These are phyloP conservation scores for Sporothrix pseudoabietina DNA, from an alignment of 2,329 filamentous ascomycete genomes.

Conservation along the genomic window DNA sequence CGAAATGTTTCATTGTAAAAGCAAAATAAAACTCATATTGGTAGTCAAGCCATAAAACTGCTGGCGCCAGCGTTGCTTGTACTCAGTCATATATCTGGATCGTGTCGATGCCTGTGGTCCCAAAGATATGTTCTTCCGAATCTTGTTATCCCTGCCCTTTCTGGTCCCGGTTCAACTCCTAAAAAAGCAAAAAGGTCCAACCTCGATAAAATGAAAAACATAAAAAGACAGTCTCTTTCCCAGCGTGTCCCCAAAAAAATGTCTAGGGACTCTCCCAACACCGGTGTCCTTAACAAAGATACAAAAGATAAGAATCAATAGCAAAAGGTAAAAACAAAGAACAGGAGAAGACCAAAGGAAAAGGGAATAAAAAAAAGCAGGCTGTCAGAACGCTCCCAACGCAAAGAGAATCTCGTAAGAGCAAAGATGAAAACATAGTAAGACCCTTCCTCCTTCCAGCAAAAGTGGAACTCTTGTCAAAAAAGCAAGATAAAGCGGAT, in stretches of 20 bases:
- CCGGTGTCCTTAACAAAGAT: not conserved
- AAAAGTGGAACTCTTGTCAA: not conserved
- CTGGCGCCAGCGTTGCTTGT: conserved; percentile 21
- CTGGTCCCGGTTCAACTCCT: conserved; percentile 28
- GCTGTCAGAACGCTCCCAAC: conserved; percentile 10
- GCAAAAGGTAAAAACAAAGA: not conserved
- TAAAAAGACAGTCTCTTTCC: not conserved
- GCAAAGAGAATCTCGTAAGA: conserved; percentile 8
- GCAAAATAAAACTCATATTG: conserved; percentile 21
- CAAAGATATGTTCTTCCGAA: conserved; percentile 18
- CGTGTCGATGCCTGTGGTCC: conserved; percentile 15
- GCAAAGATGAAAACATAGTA: conserved; percentile 9
- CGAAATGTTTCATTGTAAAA: not conserved
- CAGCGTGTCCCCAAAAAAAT: not conserved
- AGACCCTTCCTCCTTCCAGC: not conserved
- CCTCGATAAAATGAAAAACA: conserved; percentile 9
- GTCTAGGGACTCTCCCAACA: conserved; percentile 15
- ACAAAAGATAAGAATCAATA: not conserved
- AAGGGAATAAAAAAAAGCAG: conserved; percentile 11
- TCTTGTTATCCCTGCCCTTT: conserved; percentile 12
- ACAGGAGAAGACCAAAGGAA: not conserved
- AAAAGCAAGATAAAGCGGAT: not conserved
- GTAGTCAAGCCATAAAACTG: conserved; percentile 23
- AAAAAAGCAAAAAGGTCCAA: conserved; percentile 17
- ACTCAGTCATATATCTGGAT: conserved; percentile 29